These are phyloP conservation scores for Blastobotrys persicus DNA, from an alignment of 1,139 yeast species.

Conservation along the genomic window DNA sequence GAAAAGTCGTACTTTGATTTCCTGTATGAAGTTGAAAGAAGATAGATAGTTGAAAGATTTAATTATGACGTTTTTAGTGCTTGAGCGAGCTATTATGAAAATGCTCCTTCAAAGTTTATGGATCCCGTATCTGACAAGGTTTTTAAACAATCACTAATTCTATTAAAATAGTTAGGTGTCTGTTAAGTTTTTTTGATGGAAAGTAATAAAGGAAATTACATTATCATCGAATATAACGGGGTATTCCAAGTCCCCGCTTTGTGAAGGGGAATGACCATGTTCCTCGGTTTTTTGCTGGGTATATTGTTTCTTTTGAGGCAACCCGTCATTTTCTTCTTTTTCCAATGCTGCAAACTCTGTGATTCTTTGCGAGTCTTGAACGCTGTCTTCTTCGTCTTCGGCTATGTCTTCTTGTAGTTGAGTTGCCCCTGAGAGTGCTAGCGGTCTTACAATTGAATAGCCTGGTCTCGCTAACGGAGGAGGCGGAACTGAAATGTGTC, in stretches of 20 bases:
- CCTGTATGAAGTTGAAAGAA: slow-evolving; percentile 83
- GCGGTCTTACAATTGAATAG: slow-evolving; percentile 11
- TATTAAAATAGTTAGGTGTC: background rate
- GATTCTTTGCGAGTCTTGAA: background rate
- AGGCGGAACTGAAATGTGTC: slow-evolving; percentile 4
- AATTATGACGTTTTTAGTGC: background rate
- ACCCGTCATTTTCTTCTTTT: background rate
- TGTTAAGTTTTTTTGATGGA: background rate
- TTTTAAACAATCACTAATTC: too few relatives aligned
- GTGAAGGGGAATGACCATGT: background rate
- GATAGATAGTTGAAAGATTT: slow-evolving; percentile 9
- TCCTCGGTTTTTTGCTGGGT: background rate
- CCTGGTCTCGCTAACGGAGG: slow-evolving; percentile 13
- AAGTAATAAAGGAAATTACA: slow-evolving; percentile 2
- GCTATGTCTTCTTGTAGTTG: background rate
- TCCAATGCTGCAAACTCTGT: background rate
- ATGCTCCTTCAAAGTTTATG: background rate
- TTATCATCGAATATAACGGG: slow-evolving; percentile 4
- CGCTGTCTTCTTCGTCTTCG: background rate
- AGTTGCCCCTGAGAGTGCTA: background rate
- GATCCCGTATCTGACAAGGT: too few relatives aligned
- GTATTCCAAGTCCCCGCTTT: background rate
- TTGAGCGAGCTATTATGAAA: too few relatives aligned
- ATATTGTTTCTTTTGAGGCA: background rate
- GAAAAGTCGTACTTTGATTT: slow-evolving; percentile 92